These are phyloP conservation scores for Spergularia marina DNA, from an alignment of 148 eudicot genomes.

Conservation along the genomic window DNA sequence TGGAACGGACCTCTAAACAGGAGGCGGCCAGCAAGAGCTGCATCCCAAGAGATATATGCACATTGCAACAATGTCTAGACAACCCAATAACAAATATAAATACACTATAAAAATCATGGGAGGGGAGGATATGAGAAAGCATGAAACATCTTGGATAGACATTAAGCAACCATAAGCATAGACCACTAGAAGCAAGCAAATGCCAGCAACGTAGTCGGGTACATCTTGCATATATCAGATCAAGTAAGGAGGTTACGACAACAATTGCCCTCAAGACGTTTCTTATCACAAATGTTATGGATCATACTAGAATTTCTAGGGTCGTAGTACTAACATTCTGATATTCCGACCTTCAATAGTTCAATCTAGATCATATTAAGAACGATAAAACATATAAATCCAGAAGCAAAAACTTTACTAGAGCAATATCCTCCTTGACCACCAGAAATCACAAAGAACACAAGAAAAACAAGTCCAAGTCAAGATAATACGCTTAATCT, in stretches of 20 bases:
- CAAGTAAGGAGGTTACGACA: not conserved
- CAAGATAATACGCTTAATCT: not conserved
- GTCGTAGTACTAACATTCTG: not conserved
- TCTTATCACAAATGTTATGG: not conserved
- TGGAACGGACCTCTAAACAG: conserved; percentile 27
- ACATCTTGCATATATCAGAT: not conserved
- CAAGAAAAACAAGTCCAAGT: not conserved
- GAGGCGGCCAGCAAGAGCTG: conserved; percentile 29
- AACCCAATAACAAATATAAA: conserved; percentile 32
- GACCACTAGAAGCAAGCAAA: no score
- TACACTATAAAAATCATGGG: conserved; percentile 7
- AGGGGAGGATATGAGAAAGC: not conserved
- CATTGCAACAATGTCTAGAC: conserved; percentile 30
- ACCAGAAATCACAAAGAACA: not conserved
- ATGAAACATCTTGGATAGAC: not conserved
- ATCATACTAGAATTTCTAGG: not conserved
- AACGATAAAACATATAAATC: not conserved
- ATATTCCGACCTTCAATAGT: not conserved
- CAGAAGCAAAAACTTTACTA: not conserved
- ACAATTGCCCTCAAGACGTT: not conserved
- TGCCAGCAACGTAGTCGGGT: no score
- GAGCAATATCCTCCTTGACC: not conserved
- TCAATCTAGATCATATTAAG: not conserved
- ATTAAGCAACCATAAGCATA: not conserved
- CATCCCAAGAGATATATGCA: conserved; percentile 28